Percentiles rank a stretch among this genome's conserved stretches.
These are phyloP conservation scores for Ceratopteris richardii DNA, from an alignment of 75 land plant genomes.

Conservation along the genomic window DNA sequence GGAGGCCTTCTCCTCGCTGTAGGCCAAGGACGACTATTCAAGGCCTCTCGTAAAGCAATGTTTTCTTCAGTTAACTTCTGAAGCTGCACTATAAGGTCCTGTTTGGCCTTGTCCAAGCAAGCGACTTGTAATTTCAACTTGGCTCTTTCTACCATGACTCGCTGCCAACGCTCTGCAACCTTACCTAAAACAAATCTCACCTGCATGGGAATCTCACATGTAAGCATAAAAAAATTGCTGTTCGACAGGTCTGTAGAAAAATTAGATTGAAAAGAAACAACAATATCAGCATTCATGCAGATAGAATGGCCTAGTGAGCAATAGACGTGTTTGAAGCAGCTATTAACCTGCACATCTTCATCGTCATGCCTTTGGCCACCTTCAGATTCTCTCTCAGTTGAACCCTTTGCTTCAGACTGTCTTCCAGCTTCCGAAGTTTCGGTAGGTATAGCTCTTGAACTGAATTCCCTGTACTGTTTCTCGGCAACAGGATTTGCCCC, in stretches of 20 bases:
- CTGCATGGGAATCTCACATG: no score
- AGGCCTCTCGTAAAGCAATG: constrained; percentile 17
- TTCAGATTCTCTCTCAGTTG: constrained; percentile 17
- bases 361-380: constrained; percentile 14
- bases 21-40: constrained; percentile 2
- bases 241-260: no score
- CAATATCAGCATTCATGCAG: no score
- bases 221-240: no score
- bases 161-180: constrained; percentile 37
- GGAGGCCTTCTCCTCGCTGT: background rate
- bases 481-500: background rate
- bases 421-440: background rate
- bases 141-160: constrained; percentile 35
- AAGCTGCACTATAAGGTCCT: constrained; percentile 24
- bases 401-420: background rate
- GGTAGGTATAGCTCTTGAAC: background rate
- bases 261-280: no score
- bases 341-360: constrained; percentile 24
- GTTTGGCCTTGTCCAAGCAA: constrained; percentile 24
- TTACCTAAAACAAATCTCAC: constrained; percentile 34
- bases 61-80: constrained; percentile 23
- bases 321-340: no score
- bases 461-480: background rate
- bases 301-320: no score
- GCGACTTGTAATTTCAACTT: constrained; percentile 35